Conservation (phyloP, 2,329 filamentous ascomycete genomes). For the Sarocladium strictum region DNA sequence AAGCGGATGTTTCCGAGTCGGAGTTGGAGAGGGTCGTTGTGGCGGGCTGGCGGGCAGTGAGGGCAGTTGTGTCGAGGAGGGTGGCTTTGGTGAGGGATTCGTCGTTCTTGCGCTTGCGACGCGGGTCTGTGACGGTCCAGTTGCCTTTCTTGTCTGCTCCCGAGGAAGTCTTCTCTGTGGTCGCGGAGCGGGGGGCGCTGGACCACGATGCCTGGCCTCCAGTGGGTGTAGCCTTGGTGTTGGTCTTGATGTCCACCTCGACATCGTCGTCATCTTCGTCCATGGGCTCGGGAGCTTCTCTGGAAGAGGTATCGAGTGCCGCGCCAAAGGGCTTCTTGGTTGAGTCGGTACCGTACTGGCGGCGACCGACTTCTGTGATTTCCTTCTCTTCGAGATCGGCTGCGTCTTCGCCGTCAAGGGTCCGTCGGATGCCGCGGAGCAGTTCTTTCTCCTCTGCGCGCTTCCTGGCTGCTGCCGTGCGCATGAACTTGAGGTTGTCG, state of each 20-base stretch:
- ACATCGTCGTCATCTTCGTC: slow-evolving; percentile 21
- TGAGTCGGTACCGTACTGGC: slow-evolving; percentile 54
- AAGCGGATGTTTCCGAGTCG: slow-evolving; percentile 25
- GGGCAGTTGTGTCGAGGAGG: slow-evolving; percentile 16
- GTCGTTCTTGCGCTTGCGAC: slow-evolving; percentile 10
- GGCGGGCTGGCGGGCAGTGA: slow-evolving; percentile 16
- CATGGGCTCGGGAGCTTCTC: slow-evolving; percentile 17
- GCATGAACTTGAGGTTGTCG: slow-evolving; percentile 90
- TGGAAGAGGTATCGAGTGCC: slow-evolving; percentile 22
- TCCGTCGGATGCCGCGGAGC: slow-evolving; percentile 61
- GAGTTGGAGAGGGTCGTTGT: slow-evolving; percentile 6
- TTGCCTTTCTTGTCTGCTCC: slow-evolving; percentile 15
- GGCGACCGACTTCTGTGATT: slow-evolving; percentile 58
- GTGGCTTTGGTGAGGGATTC: slow-evolving; percentile 13
- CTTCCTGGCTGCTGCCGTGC: slow-evolving; percentile 69
- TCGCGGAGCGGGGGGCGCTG: background rate
- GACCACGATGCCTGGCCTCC: slow-evolving; percentile 5
- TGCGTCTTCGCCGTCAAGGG: slow-evolving; percentile 59
- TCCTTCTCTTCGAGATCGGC: slow-evolving; percentile 47
- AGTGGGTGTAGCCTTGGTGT: slow-evolving; percentile 16
- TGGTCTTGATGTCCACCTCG: slow-evolving; percentile 22
- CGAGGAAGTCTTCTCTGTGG: slow-evolving; percentile 22
- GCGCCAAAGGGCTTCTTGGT: slow-evolving; percentile 23
- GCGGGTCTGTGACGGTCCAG: slow-evolving; percentile 18
- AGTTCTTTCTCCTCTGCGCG: slow-evolving; percentile 73